phyloP scores from a whole-genome alignment of 768 basidiomycete species.

The Ephemerocybe angulata region DNA sequence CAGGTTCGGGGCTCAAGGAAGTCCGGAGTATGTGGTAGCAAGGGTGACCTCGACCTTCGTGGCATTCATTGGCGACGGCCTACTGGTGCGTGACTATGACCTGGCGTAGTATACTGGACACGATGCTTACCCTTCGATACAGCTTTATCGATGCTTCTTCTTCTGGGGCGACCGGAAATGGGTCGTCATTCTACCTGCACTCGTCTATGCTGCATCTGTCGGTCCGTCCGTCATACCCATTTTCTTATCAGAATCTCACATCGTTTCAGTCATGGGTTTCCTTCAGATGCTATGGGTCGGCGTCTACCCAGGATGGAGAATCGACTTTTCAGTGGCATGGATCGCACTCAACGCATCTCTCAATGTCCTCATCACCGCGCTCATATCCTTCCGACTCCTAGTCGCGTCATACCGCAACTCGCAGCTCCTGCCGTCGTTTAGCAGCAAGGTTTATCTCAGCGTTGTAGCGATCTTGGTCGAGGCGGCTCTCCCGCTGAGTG shows the following conservation, averaged over 20 bases:
- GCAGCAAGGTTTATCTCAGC: constrained; percentile 5
- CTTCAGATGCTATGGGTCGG: constrained; percentile 9
- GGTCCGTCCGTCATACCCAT: not conserved
- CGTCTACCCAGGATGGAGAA: constrained; percentile 3
- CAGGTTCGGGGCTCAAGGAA: constrained; percentile 4
- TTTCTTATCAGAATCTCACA: not conserved
- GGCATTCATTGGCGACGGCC: constrained; percentile 8
- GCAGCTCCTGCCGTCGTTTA: constrained; percentile 1
- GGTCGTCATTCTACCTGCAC: not conserved
- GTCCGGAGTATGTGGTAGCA: constrained; percentile 1
- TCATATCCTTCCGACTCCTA: constrained; percentile 6
- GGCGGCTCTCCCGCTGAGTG: constrained; percentile 4
- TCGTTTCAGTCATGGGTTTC: constrained; percentile 4
- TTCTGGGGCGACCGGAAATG: constrained; percentile 10
- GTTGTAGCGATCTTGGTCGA: constrained; percentile 10
- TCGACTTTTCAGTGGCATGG: constrained; percentile 9
- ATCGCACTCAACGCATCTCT: constrained; percentile 6
- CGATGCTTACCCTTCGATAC: not conserved
- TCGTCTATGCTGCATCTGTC: constrained; percentile 5
- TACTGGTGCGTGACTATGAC: not conserved
- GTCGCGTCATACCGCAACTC: constrained; percentile 2
- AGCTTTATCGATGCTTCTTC: constrained; percentile 10
- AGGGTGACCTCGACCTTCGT: constrained; percentile 8
- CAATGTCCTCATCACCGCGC: constrained; percentile 6
- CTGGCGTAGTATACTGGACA: not conserved